Conservation (phyloP, 2,329 filamentous ascomycete species). For the Cordyceps pruinosa region DNA sequence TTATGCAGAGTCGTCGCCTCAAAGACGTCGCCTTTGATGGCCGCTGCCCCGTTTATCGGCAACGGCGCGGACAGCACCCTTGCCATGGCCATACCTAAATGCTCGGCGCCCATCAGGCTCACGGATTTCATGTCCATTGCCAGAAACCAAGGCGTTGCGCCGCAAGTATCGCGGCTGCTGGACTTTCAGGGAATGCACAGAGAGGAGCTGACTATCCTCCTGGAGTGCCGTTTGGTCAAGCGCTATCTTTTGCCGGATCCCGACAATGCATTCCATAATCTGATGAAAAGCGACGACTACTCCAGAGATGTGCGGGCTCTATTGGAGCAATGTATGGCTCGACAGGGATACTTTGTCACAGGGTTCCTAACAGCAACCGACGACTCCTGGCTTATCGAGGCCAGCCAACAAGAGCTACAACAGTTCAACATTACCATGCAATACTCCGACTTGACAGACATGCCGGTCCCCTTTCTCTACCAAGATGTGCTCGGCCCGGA, state of each 20-base stretch:
- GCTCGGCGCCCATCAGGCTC: background rate
- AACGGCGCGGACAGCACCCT: background rate
- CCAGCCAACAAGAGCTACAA: background rate
- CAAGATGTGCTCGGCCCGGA: conserved; percentile 4
- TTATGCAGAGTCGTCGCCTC: conserved; percentile 11
- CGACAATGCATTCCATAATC: background rate
- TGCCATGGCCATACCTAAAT: background rate
- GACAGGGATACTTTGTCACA: conserved; percentile 9
- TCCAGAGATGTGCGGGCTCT: conserved; percentile 1
- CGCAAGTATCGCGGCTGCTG: background rate
- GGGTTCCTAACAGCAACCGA: conserved; percentile 8
- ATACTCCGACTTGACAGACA: background rate
- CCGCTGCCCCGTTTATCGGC: background rate
- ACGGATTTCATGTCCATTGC: conserved; percentile 6
- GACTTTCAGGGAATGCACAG: background rate
- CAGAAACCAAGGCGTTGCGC: conserved; percentile 1
- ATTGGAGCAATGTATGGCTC: background rate
- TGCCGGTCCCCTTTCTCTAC: conserved; percentile 10
- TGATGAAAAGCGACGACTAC: conserved; percentile 6
- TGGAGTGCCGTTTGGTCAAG: conserved; percentile 6
- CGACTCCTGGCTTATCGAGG: conserved; percentile 4
- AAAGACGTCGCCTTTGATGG: conserved; percentile 3
- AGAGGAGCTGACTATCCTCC: background rate
- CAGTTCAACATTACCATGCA: conserved; percentile 6
- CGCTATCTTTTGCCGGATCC: conserved; percentile 5